Base-by-base conservation (phyloP, 140 eudicot species). In the Flaveria floridana region DNA sequence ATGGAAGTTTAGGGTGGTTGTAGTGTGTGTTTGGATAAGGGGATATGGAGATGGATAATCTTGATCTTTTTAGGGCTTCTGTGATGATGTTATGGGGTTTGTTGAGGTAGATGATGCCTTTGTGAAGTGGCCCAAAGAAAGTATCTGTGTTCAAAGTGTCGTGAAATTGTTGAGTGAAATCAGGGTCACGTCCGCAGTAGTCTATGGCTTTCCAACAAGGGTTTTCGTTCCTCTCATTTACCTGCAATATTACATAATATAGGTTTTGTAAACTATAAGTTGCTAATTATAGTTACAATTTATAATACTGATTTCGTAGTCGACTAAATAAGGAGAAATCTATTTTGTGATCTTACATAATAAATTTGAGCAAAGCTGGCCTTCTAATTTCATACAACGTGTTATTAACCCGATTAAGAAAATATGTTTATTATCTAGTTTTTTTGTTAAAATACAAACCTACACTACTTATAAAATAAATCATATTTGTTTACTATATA, bases 141-240 rank as follows among this genome's bases (percentile, higher is more conserved):
- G 52, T 79, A 51, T 87, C 79, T 67, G 68, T 52, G 73, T 79
- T 76, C 46, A 46, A 26, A 13, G 15, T 28, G 15, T 55, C 20
- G 2, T 79, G 65, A 10, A 42, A 1, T 19, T 73, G 42, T 58
- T 65, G 56, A 68, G 53, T 65, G 80, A 78, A 77, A 56, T 82
- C 79, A 9, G 88, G 96, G 71, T 89, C 96, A 14, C 86, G 88
- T 72, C 97, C 88, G 46, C 84, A 66, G 74, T 90, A 90, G 59
- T 86, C 89, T 5, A 90, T 82, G 73, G 91, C 95, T 74, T 84
- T 76, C 97, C 97, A 90, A 37, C 82, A 78, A 1, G 72, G 69
- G 82, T 90, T 90, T 26, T 88, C 86, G 30, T 81, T 67, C 53
- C 81, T 83, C 72, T 90, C 95, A 59, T 90, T 81, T 59, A 90